phyloP scores from a whole-genome alignment of 2,329 filamentous ascomycete species.

The Talaromyces piceae region DNA sequence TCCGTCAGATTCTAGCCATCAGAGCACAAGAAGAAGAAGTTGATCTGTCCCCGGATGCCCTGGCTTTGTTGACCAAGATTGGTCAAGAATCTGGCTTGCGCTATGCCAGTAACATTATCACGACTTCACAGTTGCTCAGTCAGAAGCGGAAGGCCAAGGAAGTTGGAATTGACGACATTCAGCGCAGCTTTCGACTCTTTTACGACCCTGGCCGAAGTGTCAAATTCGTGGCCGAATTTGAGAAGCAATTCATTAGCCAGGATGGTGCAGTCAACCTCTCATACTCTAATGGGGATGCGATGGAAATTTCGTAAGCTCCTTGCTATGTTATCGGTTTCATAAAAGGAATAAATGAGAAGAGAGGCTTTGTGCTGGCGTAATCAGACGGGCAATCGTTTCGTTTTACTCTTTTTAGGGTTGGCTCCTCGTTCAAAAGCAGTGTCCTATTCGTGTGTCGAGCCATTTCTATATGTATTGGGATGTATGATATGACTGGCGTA shows the following conservation, averaged over 20 bases:
- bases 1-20: conserved; percentile 86
- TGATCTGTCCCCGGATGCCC: conserved; percentile 78
- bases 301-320: conserved; percentile 50
- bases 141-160: conserved; percentile 80
- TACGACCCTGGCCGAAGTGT: conserved; percentile 84
- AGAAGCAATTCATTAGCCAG: conserved; percentile 87
- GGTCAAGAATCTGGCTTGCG: conserved; percentile 84
- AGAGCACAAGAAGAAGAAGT: conserved; percentile 94
- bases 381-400: conserved; percentile 8
- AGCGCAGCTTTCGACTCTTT: conserved; percentile 89
- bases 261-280: conserved; percentile 70
- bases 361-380: conserved; percentile 11
- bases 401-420: conserved; percentile 2
- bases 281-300: conserved; percentile 52
- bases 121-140: conserved; percentile 78
- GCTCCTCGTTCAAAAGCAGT: not conserved
- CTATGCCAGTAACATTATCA: conserved; percentile 97
- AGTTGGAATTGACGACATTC: conserved; percentile 79
- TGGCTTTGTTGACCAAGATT: conserved; percentile 91
- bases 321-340: not conserved
- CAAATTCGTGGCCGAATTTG: conserved; percentile 81
- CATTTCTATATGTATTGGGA: not conserved
- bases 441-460: not conserved
- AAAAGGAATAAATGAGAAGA: too few species aligned
- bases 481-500: conserved; percentile 12